phyloP scores from a whole-genome alignment of 108 stramenopile genomes.

The Skeletonema potamos region DNA sequence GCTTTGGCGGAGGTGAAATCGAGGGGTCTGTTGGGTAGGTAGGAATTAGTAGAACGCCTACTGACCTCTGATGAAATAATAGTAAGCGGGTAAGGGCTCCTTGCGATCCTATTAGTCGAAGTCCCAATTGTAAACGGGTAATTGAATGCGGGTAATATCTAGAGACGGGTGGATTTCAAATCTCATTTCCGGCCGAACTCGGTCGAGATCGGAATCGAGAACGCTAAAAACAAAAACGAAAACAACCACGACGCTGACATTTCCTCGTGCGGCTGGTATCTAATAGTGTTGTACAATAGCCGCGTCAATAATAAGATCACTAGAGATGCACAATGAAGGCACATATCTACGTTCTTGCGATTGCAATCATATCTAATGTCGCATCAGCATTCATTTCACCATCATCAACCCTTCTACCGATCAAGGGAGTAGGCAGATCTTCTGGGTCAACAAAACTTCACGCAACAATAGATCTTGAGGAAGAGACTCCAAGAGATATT shows the following conservation, averaged over 20 bases:
- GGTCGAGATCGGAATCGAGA: neutral
- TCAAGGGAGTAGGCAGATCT: neutral
- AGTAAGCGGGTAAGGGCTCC: neutral
- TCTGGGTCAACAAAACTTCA: neutral
- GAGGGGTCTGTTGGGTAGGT: neutral
- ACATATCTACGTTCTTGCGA: neutral
- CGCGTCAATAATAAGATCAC: neutral
- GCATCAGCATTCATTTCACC: neutral
- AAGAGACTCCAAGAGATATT: slow-evolving; percentile 37
- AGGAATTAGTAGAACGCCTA: neutral
- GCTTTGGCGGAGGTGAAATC: neutral
- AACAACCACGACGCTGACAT: no score
- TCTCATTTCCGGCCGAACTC: neutral
- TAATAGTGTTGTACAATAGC: no score
- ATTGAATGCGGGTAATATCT: neutral
- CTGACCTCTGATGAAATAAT: neutral
- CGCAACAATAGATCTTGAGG: slow-evolving; percentile 28
- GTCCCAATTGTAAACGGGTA: neutral
- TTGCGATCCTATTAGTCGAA: neutral
- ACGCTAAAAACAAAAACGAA: no score
- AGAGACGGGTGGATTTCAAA: neutral
- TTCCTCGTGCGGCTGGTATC: no score
- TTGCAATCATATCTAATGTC: neutral
- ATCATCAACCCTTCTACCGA: neutral
- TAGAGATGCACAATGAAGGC: neutral